Evolutionary conservation across 345 rosid species (phyloP).

Genomic region (Citrus hindsii): DNA sequence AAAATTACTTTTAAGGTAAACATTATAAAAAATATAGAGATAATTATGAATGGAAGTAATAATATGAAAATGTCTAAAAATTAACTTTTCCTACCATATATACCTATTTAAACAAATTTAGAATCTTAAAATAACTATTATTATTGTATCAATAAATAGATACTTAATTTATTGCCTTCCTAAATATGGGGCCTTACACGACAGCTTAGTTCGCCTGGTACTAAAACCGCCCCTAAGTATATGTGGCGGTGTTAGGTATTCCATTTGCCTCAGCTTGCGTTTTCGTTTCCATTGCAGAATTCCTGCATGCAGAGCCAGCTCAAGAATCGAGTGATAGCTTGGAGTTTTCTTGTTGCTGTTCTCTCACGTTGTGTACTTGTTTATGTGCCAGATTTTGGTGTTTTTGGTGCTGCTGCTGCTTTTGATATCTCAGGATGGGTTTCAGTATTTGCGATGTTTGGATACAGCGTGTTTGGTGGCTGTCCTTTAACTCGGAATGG

Average conservation of each 20-base stretch:
- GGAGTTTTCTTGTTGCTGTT: slow-evolving; percentile 31
- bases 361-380: slow-evolving; percentile 52
- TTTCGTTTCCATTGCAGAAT: slow-evolving; percentile 50
- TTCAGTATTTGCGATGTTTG: slow-evolving; percentile 24
- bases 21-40: no score
- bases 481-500: slow-evolving; percentile 66
- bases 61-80: no score
- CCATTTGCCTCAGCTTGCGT: slow-evolving; percentile 55
- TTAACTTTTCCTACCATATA: no score
- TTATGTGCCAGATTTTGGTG: slow-evolving; percentile 36
- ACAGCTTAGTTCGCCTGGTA: no score
- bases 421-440: slow-evolving; percentile 57
- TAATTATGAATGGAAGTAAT: no score
- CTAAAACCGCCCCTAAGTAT: no score
- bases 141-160: no score
- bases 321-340: slow-evolving; percentile 45
- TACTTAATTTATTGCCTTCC: rapidly evolving
- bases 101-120: rapidly evolving
- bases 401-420: slow-evolving; percentile 44
- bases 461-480: slow-evolving; percentile 32
- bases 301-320: slow-evolving; percentile 64
- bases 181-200: rapidly evolving
- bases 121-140: no score
- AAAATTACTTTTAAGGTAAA: no score
- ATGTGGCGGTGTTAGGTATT: slow-evolving; percentile 30